Conservation (phyloP, 2,329 filamentous ascomycete genomes). For the Ampelomyces quisqualis region DNA sequence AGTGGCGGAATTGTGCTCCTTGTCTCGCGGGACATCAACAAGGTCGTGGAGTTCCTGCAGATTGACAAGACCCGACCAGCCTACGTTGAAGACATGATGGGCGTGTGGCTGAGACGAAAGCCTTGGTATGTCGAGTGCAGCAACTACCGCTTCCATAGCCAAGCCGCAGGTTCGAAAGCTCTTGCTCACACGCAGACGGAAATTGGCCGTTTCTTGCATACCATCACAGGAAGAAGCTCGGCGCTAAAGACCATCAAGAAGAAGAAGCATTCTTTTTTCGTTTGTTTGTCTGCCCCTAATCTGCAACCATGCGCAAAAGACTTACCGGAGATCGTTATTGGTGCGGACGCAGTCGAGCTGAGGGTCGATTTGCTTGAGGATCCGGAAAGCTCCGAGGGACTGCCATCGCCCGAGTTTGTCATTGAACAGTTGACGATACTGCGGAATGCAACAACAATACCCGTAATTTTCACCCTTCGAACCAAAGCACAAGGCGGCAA, state of each 20-base stretch:
- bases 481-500: conserved; percentile 83
- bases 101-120: conserved; percentile 84
- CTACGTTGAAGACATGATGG: conserved; percentile 88
- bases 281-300: conserved; percentile 82
- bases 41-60: conserved; percentile 85
- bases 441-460: conserved; percentile 68
- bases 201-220: conserved; percentile 70
- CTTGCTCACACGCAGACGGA: conserved; percentile 62
- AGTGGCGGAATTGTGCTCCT: conserved; percentile 81
- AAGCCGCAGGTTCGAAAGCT: conserved; percentile 56
- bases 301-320: conserved; percentile 63
- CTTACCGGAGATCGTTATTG: conserved; percentile 73
- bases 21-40: conserved; percentile 82
- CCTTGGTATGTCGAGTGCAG: conserved; percentile 91
- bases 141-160: conserved; percentile 90
- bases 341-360: conserved; percentile 89
- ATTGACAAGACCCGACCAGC: conserved; percentile 88
- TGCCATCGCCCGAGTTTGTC: conserved; percentile 72
- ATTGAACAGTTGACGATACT: conserved; percentile 79
- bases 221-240: conserved; percentile 63
- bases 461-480: conserved; percentile 89
- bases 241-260: conserved; percentile 61
- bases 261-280: conserved; percentile 79
- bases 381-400: conserved; percentile 56
- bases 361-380: conserved; percentile 88